Percentiles rank a stretch among this genome's conserved stretches.
Evolutionary conservation across 352 stramenopile species (phyloP).

Genomic region (Globisporangium apiculatum): DNA sequence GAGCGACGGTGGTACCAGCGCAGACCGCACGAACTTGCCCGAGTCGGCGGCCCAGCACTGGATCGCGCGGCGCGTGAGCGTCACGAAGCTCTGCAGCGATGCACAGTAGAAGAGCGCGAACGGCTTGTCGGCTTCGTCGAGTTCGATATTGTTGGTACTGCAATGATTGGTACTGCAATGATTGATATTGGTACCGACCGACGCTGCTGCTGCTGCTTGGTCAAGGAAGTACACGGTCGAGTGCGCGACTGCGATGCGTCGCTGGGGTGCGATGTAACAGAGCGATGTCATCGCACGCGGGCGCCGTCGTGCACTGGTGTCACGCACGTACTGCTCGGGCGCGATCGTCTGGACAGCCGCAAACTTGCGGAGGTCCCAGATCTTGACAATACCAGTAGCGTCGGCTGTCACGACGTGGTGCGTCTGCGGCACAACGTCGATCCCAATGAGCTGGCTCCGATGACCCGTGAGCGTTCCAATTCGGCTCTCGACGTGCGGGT

Average conservation of each 20-base stretch:
- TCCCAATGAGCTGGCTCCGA: slow-evolving; percentile 35
- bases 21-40: slow-evolving; percentile 14
- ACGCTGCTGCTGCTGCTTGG: slow-evolving; percentile 4
- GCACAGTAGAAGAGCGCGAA: slow-evolving; percentile 24
- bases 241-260: slow-evolving; percentile 40
- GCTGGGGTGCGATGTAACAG: slow-evolving; percentile 21
- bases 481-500: slow-evolving; percentile 49
- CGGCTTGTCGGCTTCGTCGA: slow-evolving; percentile 26
- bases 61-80: slow-evolving; percentile 23
- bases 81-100: slow-evolving; percentile 22
- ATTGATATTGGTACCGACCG: too few relatives aligned
- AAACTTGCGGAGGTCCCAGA: slow-evolving; percentile 51
- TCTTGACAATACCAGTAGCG: slow-evolving; percentile 41
- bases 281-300: slow-evolving; percentile 21
- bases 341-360: slow-evolving; percentile 29
- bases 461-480: slow-evolving; percentile 41
- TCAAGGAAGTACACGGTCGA: slow-evolving; percentile 55
- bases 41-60: slow-evolving; percentile 21
- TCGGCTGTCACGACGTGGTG: slow-evolving; percentile 49
- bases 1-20: slow-evolving; percentile 7
- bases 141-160: background rate
- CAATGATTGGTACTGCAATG: background rate
- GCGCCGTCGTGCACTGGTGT: slow-evolving; percentile 5
- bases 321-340: slow-evolving; percentile 26
- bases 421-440: slow-evolving; percentile 36